phyloP scores from a whole-genome alignment of 345 rosid species.

The Microthlaspi erraticum region DNA sequence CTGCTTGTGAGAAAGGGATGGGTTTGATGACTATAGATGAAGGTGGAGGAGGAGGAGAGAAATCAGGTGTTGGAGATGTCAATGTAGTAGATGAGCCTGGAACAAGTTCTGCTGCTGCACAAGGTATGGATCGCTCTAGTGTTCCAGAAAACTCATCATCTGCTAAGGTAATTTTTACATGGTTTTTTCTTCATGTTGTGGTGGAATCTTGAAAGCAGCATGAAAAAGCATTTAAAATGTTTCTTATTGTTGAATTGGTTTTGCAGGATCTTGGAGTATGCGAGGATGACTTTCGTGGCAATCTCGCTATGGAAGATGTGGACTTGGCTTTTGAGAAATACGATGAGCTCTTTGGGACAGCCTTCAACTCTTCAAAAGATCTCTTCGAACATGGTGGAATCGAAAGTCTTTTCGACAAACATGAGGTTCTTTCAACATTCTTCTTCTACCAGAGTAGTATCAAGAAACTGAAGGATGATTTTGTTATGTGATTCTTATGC shows the following conservation, averaged over 20 bases:
- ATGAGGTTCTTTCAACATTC: slow-evolving; percentile 38
- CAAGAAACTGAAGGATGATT: background rate
- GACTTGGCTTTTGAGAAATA: slow-evolving; percentile 82
- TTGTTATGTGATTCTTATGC: slow-evolving; percentile 7
- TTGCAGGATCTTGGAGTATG: slow-evolving; percentile 35
- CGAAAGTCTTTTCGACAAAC: slow-evolving; percentile 76
- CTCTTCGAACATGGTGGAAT: slow-evolving; percentile 86
- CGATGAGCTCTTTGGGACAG: slow-evolving; percentile 90
- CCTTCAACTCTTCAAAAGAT: slow-evolving; percentile 76
- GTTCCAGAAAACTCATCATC: slow-evolving; percentile 50
- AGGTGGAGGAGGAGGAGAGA: slow-evolving; percentile 48
- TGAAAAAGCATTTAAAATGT: slow-evolving; percentile 1
- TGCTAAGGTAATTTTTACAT: slow-evolving; percentile 58
- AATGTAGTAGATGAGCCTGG: slow-evolving; percentile 52
- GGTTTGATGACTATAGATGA: slow-evolving; percentile 88
- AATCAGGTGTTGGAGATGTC: slow-evolving; percentile 42
- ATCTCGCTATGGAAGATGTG: slow-evolving; percentile 78
- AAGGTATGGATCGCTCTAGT: slow-evolving; percentile 47
- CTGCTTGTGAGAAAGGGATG: slow-evolving; percentile 75
- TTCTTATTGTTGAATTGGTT: background rate
- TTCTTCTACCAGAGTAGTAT: slow-evolving; percentile 5
- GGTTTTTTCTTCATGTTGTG: background rate
- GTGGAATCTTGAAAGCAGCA: background rate
- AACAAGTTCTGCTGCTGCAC: slow-evolving; percentile 45
- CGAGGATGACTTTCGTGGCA: slow-evolving; percentile 59